Conservation (phyloP, 2,329 filamentous ascomycete species). For the Aphanocladium album region DNA sequence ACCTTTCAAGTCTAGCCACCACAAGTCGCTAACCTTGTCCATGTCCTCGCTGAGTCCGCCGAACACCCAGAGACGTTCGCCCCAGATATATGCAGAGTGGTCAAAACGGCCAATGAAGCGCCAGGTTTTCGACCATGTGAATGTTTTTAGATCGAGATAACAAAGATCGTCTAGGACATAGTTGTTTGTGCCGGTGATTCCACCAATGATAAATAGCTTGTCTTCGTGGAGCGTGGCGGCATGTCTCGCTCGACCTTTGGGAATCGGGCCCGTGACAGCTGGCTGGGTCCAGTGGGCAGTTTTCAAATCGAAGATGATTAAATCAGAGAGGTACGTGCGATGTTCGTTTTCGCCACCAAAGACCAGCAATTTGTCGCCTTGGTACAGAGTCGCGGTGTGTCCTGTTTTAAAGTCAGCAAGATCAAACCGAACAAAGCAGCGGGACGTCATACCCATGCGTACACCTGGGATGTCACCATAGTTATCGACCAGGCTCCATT, state of each 20-base stretch:
- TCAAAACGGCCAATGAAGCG: slow-evolving; percentile 93
- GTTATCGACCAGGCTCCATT: slow-evolving; percentile 96
- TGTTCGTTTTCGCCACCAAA: slow-evolving; percentile 99
- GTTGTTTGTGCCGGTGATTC: slow-evolving; percentile 90
- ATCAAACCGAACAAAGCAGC: background rate
- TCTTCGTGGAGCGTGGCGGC: slow-evolving; percentile 93
- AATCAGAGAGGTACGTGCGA: slow-evolving; percentile 87
- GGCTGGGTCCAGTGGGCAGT: slow-evolving; percentile 95
- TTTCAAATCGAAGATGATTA: slow-evolving; percentile 92
- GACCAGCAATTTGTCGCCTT: slow-evolving; percentile 90
- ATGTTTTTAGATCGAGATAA: slow-evolving; percentile 94
- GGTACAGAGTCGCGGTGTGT: slow-evolving; percentile 90
- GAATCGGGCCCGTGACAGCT: slow-evolving; percentile 75
- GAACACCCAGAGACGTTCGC: slow-evolving; percentile 92
- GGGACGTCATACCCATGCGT: slow-evolving; percentile 69
- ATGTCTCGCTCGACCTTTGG: slow-evolving; percentile 86
- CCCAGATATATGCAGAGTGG: slow-evolving; percentile 89
- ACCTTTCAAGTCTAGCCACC: slow-evolving; percentile 94
- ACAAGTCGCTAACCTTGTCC: slow-evolving; percentile 93
- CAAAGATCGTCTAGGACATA: slow-evolving; percentile 93
- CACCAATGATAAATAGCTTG: slow-evolving; percentile 91
- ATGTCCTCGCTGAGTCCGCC: slow-evolving; percentile 92
- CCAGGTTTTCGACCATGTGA: slow-evolving; percentile 96
- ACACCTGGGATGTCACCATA: slow-evolving; percentile 97
- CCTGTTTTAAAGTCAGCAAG: slow-evolving; percentile 45